These are phyloP conservation scores for Sicyos edulis DNA, from an alignment of 306 rosid genomes.

Conservation along the genomic window DNA sequence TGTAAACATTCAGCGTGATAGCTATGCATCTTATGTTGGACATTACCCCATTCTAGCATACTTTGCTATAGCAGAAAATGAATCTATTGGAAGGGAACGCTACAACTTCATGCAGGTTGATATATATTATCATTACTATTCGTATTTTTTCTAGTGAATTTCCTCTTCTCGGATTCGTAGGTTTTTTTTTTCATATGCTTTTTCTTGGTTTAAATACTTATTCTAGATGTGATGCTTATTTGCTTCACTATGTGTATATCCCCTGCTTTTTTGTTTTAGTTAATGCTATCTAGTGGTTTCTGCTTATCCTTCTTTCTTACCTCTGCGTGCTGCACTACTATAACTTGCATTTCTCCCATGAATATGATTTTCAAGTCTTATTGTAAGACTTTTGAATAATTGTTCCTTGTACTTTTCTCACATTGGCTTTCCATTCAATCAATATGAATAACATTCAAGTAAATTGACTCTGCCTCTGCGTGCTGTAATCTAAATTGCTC, in stretches of 20 bases:
- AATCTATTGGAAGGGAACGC: constrained; percentile 87
- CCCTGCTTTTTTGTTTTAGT: background rate
- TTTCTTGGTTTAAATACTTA: background rate
- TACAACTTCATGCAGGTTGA: constrained; percentile 84
- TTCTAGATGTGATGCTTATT: background rate
- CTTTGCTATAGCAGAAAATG: constrained; percentile 87
- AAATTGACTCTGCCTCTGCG: background rate
- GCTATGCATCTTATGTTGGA: constrained; percentile 89
- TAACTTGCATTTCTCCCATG: background rate
- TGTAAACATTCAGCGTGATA: constrained; percentile 90
- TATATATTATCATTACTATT: background rate
- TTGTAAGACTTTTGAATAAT: background rate
- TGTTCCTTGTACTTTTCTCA: background rate
- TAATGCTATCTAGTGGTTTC: background rate
- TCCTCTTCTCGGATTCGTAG: too few species aligned
- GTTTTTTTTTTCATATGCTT: background rate
- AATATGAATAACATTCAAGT: background rate
- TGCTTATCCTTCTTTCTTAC: background rate
- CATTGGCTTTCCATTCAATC: background rate
- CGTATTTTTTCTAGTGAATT: background rate
- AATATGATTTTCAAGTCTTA: background rate
- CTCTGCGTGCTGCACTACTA: background rate
- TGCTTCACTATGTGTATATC: background rate
- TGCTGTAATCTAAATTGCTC: background rate
- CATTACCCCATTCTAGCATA: constrained; percentile 72